phyloP scores from a whole-genome alignment of 176 grass and related monocot species.

The Oryza nivara region DNA sequence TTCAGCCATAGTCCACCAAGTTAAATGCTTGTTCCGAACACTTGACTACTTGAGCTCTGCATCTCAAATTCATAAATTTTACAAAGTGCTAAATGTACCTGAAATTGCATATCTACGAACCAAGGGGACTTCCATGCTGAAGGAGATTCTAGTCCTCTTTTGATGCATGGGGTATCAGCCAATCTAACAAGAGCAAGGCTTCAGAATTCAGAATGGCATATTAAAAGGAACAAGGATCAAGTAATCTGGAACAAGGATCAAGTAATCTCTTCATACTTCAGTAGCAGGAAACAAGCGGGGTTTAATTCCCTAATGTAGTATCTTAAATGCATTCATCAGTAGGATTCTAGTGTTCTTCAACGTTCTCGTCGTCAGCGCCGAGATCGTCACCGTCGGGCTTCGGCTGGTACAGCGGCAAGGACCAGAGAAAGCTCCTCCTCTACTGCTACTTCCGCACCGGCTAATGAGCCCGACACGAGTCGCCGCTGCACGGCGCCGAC shows the following conservation, averaged over 20 bases:
- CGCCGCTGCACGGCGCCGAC: too few species aligned
- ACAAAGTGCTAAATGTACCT: conserved; percentile 41
- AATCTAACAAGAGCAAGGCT: conserved; percentile 63
- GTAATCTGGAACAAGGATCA: conserved; percentile 28
- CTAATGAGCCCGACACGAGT: too few species aligned
- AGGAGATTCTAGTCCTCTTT: conserved; percentile 97
- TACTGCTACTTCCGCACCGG: too few species aligned
- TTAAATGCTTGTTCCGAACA: conserved; percentile 12
- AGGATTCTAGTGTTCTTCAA: conserved; percentile 21
- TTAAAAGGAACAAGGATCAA: conserved; percentile 18
- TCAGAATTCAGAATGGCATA: conserved; percentile 31
- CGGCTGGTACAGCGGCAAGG: too few species aligned
- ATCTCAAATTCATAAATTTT: background rate
- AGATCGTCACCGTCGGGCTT: too few species aligned
- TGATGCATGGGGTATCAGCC: conserved; percentile 81
- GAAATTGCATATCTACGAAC: conserved; percentile 65
- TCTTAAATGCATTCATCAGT: background rate
- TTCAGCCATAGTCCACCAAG: background rate
- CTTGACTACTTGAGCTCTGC: background rate
- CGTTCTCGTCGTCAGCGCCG: background rate
- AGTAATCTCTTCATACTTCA: background rate
- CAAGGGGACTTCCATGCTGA: conserved; percentile 99
- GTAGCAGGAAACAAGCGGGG: background rate
- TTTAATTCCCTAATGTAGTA: background rate
- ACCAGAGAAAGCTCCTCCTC: too few species aligned